These are phyloP conservation scores for Leptographium flavum DNA, from an alignment of 2,329 filamentous ascomycete species.

Conservation along the genomic window DNA sequence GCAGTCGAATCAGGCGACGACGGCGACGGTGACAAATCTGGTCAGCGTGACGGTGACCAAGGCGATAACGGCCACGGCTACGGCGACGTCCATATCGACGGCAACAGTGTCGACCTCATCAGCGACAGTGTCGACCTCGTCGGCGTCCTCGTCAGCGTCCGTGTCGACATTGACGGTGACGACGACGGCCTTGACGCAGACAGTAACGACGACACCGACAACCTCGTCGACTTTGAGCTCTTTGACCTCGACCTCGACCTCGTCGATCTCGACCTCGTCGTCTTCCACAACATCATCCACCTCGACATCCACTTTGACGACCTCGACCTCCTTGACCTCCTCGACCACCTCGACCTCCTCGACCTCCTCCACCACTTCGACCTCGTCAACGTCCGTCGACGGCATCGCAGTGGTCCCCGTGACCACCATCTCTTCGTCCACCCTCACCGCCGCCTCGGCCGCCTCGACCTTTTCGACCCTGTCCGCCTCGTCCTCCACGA, in stretches of 20 bases:
- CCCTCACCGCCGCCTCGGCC: background rate
- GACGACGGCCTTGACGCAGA: background rate
- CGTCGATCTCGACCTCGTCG: background rate
- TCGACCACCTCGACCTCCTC: background rate
- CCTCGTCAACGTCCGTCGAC: background rate
- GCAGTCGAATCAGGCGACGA: background rate
- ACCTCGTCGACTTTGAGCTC: background rate
- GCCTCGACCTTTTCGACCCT: background rate
- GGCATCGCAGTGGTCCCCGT: too few relatives aligned
- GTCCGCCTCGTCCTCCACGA: background rate
- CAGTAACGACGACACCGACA: background rate
- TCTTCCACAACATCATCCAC: background rate
- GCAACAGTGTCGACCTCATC: background rate
- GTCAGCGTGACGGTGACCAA: background rate
- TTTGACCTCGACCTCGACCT: background rate
- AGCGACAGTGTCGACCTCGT: background rate
- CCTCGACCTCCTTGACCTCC: background rate
- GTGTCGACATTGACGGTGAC: background rate
- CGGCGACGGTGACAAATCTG: constrained; percentile 2
- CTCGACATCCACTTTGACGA: background rate
- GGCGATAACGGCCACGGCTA: background rate
- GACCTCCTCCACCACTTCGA: background rate
- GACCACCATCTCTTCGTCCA: too few relatives aligned
- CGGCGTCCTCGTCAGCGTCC: background rate
- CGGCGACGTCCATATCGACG: background rate